Evolutionary conservation across 345 rosid species (phyloP).

Genomic region (Gossypium thurberi): DNA sequence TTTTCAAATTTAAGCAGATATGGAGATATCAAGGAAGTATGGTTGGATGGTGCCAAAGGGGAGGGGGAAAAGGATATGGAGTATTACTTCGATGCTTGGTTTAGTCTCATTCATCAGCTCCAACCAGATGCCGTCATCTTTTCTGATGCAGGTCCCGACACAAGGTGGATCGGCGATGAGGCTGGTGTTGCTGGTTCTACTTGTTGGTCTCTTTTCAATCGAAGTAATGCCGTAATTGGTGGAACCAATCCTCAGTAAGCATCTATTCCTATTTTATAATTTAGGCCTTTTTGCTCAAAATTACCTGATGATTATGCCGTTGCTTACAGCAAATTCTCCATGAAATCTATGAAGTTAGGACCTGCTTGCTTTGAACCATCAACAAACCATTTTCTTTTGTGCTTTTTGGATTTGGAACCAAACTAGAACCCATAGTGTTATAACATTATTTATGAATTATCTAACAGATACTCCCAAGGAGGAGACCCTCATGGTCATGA

Average conservation of each 20-base stretch:
- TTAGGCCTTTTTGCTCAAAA: background rate
- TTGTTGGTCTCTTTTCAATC: slow-evolving; percentile 83
- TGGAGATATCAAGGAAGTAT: slow-evolving; percentile 78
- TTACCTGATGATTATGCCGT: background rate
- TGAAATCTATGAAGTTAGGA: background rate
- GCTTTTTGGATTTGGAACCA: background rate
- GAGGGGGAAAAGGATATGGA: slow-evolving; percentile 73
- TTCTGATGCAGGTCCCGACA: slow-evolving; percentile 82
- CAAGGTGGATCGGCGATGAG: slow-evolving; percentile 84
- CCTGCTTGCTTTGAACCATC: background rate
- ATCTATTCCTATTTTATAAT: background rate
- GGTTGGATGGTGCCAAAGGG: slow-evolving; percentile 81
- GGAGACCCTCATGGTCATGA: slow-evolving; percentile 71
- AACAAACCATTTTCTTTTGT: background rate
- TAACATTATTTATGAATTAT: slow-evolving; percentile 6
- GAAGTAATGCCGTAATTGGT: slow-evolving; percentile 52
- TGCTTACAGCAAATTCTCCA: background rate
- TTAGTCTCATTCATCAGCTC: slow-evolving; percentile 66
- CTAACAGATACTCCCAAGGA: slow-evolving; percentile 40
- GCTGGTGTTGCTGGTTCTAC: slow-evolving; percentile 56
- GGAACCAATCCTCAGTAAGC: slow-evolving; percentile 57
- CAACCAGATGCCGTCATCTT: slow-evolving; percentile 74
- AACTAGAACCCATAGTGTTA: background rate
- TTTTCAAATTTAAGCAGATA: slow-evolving; percentile 36
- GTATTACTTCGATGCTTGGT: slow-evolving; percentile 72